Evolutionary conservation across 345 rosid genomes (phyloP).

Genomic region (Anastatica hierochuntica): DNA sequence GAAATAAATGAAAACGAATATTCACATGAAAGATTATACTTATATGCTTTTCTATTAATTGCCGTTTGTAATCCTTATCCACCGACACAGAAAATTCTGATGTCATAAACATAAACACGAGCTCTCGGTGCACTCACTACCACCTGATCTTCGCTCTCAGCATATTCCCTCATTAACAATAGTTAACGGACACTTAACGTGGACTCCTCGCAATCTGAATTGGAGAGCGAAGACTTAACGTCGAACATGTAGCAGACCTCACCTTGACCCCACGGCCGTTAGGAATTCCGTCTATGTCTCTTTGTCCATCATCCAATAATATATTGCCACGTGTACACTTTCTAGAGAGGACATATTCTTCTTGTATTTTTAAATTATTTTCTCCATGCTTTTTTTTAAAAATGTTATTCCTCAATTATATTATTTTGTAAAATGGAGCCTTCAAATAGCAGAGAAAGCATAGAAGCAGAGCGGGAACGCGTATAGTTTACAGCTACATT

Average conservation of each 20-base stretch:
- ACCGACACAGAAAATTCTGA: constrained; percentile 15
- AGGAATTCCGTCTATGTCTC: constrained; percentile 29
- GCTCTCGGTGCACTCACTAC: not conserved
- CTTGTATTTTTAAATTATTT: not conserved
- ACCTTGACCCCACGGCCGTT: constrained; percentile 33
- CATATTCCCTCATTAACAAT: constrained; percentile 11
- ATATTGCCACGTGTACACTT: constrained; percentile 7
- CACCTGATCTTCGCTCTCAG: constrained; percentile 5
- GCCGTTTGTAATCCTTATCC: constrained; percentile 18
- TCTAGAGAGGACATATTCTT: not conserved
- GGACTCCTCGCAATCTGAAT: constrained; percentile 23
- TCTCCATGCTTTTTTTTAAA: not conserved
- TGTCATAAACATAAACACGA: constrained; percentile 16
- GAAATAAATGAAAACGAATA: constrained; percentile 9
- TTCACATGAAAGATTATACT: constrained; percentile 12
- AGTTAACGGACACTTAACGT: constrained; percentile 28
- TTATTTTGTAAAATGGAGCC: not conserved
- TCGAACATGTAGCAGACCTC: constrained; percentile 5
- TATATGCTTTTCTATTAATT: constrained; percentile 2
- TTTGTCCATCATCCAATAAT: not conserved
- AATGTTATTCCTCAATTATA: not conserved
- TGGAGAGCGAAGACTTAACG: too few species aligned
- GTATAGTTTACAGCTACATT: constrained; percentile 18
- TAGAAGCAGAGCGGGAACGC: constrained; percentile 40
- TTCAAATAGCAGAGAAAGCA: constrained; percentile 28